phyloP scores from a whole-genome alignment of 768 basidiomycete species.

The Boletus reticuloceps region DNA sequence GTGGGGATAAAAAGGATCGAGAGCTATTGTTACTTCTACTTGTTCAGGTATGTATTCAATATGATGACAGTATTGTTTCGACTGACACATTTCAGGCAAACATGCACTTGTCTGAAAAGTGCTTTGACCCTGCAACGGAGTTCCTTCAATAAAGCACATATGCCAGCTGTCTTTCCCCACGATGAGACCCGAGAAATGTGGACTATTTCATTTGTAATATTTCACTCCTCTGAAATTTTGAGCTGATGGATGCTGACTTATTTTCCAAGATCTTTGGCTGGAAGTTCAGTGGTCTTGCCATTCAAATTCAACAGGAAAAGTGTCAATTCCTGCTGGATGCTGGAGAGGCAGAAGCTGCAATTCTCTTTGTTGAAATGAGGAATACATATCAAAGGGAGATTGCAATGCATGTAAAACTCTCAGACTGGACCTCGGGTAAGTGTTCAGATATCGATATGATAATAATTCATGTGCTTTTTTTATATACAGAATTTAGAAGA shows the following conservation, averaged over 20 bases:
- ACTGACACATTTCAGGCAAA: slow-evolving; percentile 7
- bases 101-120: slow-evolving; percentile 4
- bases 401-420: slow-evolving; percentile 10
- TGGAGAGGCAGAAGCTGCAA: slow-evolving; percentile 1
- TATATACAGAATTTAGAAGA: slow-evolving; percentile 1
- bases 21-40: slow-evolving; percentile 7
- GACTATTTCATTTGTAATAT: slow-evolving; percentile 11
- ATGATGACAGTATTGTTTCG: neutral
- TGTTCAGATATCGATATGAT: neutral
- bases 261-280: slow-evolving; percentile 16
- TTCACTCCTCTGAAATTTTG: neutral
- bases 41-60: slow-evolving; percentile 8
- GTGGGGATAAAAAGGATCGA: neutral
- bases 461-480: neutral
- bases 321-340: slow-evolving; percentile 4
- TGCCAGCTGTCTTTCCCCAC: slow-evolving; percentile 13
- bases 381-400: slow-evolving; percentile 10
- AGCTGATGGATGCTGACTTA: neutral
- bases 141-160: slow-evolving; percentile 5
- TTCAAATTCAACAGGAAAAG: slow-evolving; percentile 15
- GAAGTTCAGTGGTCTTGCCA: slow-evolving; percentile 18
- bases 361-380: slow-evolving; percentile 8
- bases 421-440: slow-evolving; percentile 14
- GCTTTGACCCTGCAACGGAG: slow-evolving; percentile 6
- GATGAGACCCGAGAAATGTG: slow-evolving; percentile 13